These are phyloP conservation scores for Fabrea salina DNA, from an alignment of 169 alveolate genomes.

Conservation along the genomic window DNA sequence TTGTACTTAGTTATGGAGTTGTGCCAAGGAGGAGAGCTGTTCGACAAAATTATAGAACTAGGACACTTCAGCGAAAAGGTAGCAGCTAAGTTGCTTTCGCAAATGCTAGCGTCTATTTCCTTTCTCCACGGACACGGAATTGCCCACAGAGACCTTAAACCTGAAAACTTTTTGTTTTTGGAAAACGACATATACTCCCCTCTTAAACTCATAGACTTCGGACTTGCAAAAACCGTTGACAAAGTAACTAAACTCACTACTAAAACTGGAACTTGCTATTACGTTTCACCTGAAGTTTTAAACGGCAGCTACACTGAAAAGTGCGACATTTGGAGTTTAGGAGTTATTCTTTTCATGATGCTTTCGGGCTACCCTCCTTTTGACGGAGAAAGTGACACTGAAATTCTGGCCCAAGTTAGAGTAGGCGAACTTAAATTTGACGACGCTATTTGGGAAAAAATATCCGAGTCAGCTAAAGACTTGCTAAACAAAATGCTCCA, in stretches of 20 bases:
- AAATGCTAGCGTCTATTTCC: conserved; percentile 58
- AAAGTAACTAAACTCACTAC: conserved; percentile 67
- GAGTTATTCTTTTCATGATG: conserved; percentile 85
- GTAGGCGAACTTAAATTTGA: conserved; percentile 82
- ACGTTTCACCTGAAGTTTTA: conserved; percentile 90
- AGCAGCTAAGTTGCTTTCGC: conserved; percentile 73
- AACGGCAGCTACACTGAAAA: conserved; percentile 55
- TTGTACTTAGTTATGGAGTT: conserved; percentile 84
- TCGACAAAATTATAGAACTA: conserved; percentile 77
- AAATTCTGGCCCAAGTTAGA: conserved; percentile 74
- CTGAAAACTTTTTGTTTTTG: conserved; percentile 74
- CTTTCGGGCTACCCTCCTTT: conserved; percentile 90
- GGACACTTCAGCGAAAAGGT: conserved; percentile 85
- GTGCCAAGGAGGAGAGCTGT: conserved; percentile 91
- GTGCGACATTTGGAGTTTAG: conserved; percentile 92
- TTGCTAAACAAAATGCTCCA: conserved; percentile 79
- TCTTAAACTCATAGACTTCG: conserved; percentile 29
- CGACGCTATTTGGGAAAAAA: conserved; percentile 84
- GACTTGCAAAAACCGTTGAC: conserved; percentile 34
- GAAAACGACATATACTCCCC: conserved; percentile 7
- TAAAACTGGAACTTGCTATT: conserved; percentile 87
- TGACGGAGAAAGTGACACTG: conserved; percentile 84
- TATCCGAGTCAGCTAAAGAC: conserved; percentile 86
- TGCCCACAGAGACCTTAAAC: conserved; percentile 82
- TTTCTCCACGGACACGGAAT: conserved; percentile 59